Evolutionary conservation across 257 asterid species (phyloP), one percentile per base, ranked within the genome.

Genomic region (Jasminum sambac): DNA sequence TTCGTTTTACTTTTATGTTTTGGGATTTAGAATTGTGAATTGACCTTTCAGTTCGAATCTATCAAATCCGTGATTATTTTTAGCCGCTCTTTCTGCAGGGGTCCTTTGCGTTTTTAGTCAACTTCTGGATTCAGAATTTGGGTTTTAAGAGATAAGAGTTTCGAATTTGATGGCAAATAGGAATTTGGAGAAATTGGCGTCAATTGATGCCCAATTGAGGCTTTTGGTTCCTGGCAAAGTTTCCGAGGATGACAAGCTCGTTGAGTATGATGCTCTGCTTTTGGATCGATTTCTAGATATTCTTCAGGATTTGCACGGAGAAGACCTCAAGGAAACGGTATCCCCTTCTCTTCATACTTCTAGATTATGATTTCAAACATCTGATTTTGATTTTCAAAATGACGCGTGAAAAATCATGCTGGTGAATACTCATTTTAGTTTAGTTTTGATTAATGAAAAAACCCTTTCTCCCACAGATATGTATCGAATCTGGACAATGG

Each of bases 191-290:
- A 84, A 84, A 81, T 8, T 81, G 78, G 86, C 84, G 30, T 84
- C 88, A 8, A 84, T 84, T 39, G 88, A 84, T 74, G 88, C 86
- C 62, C 88, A 84, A 38, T 41, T 84, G 25, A 78, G 88, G 76
- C 78, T 57, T 52, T 74, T 84, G 78, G 82, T 84, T 11, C 88
- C 88, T 34, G 70, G 46, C 41, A 84, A 81, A 46, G 76, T 84
- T 14, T 74, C 88, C 67, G 86, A 84, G 5, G 88, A 84, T 69
- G 88, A 84, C 66, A 84, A 76, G 84, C 86, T 84, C 19, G 82
- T 84, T 61, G 88, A 84, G 70, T 84, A 84, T 69, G 87, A 83
- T 77, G 87, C 87, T 65, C 69, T 83, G 81, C 84, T 83, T 62
- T 63, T 83, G 77, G 87, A 80, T 72, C 70, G 87, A 0, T 83